Percentiles rank a stretch among this genome's conserved stretches.
Evolutionary conservation across 164 flowering plant genomes (phyloP).

Genomic region (Euptelea pleiosperma): DNA sequence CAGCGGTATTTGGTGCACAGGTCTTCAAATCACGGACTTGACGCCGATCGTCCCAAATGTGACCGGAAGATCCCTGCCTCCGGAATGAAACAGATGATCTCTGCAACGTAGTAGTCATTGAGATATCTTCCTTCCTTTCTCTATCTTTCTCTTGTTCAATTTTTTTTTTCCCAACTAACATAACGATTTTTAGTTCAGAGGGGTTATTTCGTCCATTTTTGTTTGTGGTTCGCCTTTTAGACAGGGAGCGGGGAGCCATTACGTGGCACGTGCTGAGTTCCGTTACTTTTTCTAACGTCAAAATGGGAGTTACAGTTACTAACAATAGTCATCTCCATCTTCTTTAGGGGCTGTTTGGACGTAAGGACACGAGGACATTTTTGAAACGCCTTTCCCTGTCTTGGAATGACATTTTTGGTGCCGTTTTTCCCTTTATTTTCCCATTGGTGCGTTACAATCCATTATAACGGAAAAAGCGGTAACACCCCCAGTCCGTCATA

Average conservation of each 20-base stretch:
- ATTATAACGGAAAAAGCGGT: too few species aligned
- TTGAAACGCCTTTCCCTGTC: too few species aligned
- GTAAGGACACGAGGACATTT: too few species aligned
- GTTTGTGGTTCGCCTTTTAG: slow-evolving; percentile 2
- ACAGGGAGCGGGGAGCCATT: neutral
- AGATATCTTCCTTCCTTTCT: neutral
- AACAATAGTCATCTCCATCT: too few species aligned
- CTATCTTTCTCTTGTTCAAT: too few species aligned
- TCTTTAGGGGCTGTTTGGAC: too few species aligned
- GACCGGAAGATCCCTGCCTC: slow-evolving; percentile 63
- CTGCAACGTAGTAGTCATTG: slow-evolving; percentile 44
- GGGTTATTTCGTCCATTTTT: neutral
- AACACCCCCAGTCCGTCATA: too few species aligned
- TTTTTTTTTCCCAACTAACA: too few species aligned
- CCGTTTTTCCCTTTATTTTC: too few species aligned
- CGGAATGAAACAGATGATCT: slow-evolving; percentile 57
- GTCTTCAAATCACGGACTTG: slow-evolving; percentile 8
- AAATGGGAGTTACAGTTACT: neutral
- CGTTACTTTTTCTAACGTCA: neutral
- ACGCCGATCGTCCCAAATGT: slow-evolving; percentile 39
- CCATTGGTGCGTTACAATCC: too few species aligned
- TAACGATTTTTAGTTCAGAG: neutral
- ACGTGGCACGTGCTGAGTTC: neutral
- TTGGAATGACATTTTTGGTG: too few species aligned
- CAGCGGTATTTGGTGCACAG: neutral